phyloP scores from a whole-genome alignment of 108 stramenopile genomes.

The Licmophora abbreviata region DNA sequence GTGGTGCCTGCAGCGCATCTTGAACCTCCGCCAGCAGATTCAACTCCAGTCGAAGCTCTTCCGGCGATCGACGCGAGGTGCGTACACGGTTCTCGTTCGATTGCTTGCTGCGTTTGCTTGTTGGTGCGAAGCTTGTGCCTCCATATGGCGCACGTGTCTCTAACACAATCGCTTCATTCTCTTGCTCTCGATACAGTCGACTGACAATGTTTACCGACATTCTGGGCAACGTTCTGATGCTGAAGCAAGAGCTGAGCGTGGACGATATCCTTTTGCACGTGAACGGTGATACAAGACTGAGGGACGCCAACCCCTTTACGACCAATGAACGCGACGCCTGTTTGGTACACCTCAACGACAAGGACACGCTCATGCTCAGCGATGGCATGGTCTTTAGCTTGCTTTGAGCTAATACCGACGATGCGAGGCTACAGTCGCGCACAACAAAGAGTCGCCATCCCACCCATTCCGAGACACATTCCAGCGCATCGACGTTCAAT shows the following conservation, averaged over 20 bases:
- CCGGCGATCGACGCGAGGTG: neutral
- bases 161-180: neutral
- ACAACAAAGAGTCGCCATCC: no score
- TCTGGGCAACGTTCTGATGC: no score
- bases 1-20: no score
- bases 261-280: no score
- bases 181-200: neutral
- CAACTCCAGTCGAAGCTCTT: neutral
- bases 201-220: neutral
- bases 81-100: neutral
- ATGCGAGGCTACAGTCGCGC: neutral
- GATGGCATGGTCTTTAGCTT: neutral
- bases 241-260: no score
- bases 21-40: neutral
- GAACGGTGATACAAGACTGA: no score
- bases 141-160: neutral
- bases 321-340: neutral
- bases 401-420: no score
- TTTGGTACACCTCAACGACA: neutral
- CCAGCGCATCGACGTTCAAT: no score
- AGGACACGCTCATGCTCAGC: neutral
- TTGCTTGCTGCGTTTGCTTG: neutral
- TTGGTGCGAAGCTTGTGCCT: neutral
- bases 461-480: no score
- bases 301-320: neutral